Percentiles rank a stretch among this genome's conserved stretches.
Conservation (phyloP, 1,284 basidiomycete genomes). For the Cystobasidiaceae sp. region DNA sequence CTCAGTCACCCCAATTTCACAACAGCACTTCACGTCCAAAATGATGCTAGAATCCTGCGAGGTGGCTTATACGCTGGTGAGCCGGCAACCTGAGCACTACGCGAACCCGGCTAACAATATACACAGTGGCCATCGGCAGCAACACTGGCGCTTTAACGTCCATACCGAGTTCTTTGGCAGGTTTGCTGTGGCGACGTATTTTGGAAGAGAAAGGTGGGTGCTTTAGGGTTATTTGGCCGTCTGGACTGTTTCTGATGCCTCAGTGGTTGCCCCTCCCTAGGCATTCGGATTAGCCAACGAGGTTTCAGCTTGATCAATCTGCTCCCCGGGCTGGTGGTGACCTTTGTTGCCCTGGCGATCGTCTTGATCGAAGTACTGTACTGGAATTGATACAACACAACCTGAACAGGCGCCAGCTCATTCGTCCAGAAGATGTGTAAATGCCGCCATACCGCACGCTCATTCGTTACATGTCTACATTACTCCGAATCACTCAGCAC, state of each 20-base stretch:
- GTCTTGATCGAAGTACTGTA: slow-evolving; percentile 25
- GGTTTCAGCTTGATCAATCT: slow-evolving; percentile 20
- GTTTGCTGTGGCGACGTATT: slow-evolving; percentile 78
- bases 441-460: background rate
- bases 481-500: too few relatives aligned
- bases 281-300: slow-evolving; percentile 26
- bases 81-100: slow-evolving; percentile 41
- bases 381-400: background rate
- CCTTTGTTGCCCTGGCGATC: slow-evolving; percentile 12
- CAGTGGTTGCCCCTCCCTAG: background rate
- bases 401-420: background rate
- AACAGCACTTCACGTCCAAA: slow-evolving; percentile 40
- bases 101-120: slow-evolving; percentile 48
- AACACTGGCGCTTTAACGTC: slow-evolving; percentile 92
- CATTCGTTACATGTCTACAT: slow-evolving; percentile 14
- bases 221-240: slow-evolving; percentile 37
- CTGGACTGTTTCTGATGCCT: slow-evolving; percentile 4
- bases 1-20: slow-evolving; percentile 46
- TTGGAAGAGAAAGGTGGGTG: slow-evolving; percentile 63
- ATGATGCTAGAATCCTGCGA: slow-evolving; percentile 44
- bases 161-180: slow-evolving; percentile 83
- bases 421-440: background rate
- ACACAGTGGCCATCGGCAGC: slow-evolving; percentile 66
- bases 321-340: slow-evolving; percentile 5
- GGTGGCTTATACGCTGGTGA: slow-evolving; percentile 46